A percentile compares a stretch with the other conserved stretches of the same genome.
Evolutionary conservation across 345 rosid species (phyloP).

Genomic region (Luvunga scandens): DNA sequence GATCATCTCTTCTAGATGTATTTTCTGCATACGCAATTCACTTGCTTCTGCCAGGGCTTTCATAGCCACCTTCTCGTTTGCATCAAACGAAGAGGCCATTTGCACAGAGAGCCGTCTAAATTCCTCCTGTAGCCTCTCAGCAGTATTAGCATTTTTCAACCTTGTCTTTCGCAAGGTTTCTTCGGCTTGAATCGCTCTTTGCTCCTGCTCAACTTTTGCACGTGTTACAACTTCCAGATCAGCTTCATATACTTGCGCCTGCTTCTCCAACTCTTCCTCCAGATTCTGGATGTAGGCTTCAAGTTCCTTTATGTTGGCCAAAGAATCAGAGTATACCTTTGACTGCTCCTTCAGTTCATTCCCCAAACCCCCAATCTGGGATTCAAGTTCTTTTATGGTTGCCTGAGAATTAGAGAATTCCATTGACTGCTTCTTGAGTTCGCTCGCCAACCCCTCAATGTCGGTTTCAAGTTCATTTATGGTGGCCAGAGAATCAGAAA

Average conservation of each 20-base stretch:
- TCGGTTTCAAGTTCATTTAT: constrained; percentile 41
- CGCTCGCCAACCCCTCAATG: constrained; percentile 41
- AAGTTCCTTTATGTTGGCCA: constrained; percentile 30
- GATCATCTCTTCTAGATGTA: constrained; percentile 58
- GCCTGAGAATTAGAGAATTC: constrained; percentile 35
- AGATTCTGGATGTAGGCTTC: constrained; percentile 36
- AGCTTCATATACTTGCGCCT: constrained; percentile 47
- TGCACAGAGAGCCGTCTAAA: constrained; percentile 67
- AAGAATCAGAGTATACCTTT: constrained; percentile 32
- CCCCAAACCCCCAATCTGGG: constrained; percentile 36
- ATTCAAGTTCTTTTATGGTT: constrained; percentile 42
- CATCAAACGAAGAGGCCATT: constrained; percentile 75
- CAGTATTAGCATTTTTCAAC: constrained; percentile 70
- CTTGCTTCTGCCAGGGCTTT: constrained; percentile 72
- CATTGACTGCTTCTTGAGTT: constrained; percentile 29
- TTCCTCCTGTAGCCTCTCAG: constrained; percentile 82
- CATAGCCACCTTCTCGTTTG: constrained; percentile 79
- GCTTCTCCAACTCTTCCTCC: constrained; percentile 76
- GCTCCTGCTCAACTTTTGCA: constrained; percentile 71
- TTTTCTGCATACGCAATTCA: constrained; percentile 58
- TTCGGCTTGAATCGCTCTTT: constrained; percentile 83
- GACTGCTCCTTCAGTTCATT: constrained; percentile 31
- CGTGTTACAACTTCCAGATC: constrained; percentile 57
- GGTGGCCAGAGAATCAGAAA: constrained; percentile 34
- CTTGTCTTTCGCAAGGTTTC: constrained; percentile 63